Percentiles rank a stretch among this genome's conserved stretches.
These are phyloP conservation scores for Beauveria pseudobassiana DNA, from an alignment of 2,329 filamentous ascomycete genomes.

Conservation along the genomic window DNA sequence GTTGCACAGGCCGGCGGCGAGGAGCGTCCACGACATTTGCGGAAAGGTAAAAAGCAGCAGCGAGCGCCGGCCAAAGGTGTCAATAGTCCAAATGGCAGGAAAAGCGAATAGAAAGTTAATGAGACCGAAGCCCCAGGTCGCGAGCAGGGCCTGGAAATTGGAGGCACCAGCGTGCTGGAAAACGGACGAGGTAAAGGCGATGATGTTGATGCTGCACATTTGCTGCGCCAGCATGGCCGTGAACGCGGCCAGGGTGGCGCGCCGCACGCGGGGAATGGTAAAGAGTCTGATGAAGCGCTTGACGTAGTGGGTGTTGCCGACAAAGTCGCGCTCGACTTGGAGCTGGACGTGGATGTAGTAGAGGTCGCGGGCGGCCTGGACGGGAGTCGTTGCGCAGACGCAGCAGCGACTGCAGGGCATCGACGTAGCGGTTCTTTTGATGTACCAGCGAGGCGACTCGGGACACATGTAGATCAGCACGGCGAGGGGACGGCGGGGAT, in stretches of 20 bases:
- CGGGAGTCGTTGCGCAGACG: conserved; percentile 43
- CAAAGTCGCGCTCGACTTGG: conserved; percentile 47
- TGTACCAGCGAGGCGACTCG: conserved; percentile 58
- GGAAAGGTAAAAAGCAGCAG: conserved; percentile 37
- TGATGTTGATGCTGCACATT: conserved; percentile 65
- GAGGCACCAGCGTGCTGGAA: conserved; percentile 50
- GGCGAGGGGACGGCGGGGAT: conserved; percentile 48
- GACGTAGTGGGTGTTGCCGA: conserved; percentile 47
- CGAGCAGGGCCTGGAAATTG: conserved; percentile 49
- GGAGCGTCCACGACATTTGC: conserved; percentile 34
- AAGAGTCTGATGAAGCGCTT: conserved; percentile 59
- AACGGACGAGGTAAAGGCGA: conserved; percentile 62
- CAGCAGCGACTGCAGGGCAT: conserved; percentile 51
- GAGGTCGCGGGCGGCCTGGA: conserved; percentile 54
- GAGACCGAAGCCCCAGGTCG: conserved; percentile 50
- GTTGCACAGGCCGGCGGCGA: conserved; percentile 41
- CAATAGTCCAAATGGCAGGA: conserved; percentile 53
- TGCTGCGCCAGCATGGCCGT: conserved; percentile 75
- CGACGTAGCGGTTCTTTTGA: conserved; percentile 56
- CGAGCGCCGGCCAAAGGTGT: conserved; percentile 47
- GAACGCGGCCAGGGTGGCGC: conserved; percentile 69
- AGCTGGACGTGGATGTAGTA: conserved; percentile 61
- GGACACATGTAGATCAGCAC: conserved; percentile 58
- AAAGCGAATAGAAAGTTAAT: conserved; percentile 52
- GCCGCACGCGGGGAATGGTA: conserved; percentile 59